Percentiles rank a stretch among this genome's conserved stretches.
phyloP scores from a whole-genome alignment of 1,139 yeast genomes.

The Tardiomyces digboiensis region DNA sequence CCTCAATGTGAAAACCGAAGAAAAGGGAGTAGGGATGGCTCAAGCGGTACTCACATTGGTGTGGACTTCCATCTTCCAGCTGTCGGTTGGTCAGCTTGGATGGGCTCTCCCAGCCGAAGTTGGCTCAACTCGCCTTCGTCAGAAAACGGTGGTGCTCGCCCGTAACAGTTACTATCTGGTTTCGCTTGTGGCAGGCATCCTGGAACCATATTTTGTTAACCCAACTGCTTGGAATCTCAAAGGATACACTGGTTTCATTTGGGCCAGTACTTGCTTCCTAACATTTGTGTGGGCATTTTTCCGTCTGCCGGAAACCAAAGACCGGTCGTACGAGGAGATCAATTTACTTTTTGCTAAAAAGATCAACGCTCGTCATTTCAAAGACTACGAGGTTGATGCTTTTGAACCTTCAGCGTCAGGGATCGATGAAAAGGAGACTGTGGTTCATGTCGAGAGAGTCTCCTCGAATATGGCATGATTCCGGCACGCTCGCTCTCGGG shows the following conservation, averaged over 20 bases:
- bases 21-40: no score
- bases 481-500: no score
- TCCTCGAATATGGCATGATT: no score
- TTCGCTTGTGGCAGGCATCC: conserved; percentile 35
- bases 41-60: conserved; percentile 13
- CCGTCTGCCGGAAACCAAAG: conserved; percentile 35
- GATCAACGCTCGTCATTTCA: no score
- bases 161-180: conserved; percentile 40
- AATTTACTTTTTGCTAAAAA: conserved; percentile 32
- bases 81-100: conserved; percentile 48
- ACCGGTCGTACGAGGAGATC: conserved; percentile 32
- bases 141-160: conserved; percentile 47
- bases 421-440: no score
- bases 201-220: conserved; percentile 51
- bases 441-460: no score
- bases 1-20: no score
- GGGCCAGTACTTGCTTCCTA: conserved; percentile 47
- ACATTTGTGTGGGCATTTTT: conserved; percentile 32
- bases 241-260: conserved; percentile 51
- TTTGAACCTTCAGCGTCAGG: background rate
- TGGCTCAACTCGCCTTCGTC: conserved; percentile 45
- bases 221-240: conserved; percentile 48
- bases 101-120: conserved; percentile 50
- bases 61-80: conserved; percentile 35
- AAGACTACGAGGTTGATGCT: conserved; percentile 1